Percentiles rank a stretch among this genome's conserved stretches.
These are phyloP conservation scores for Aureobasidium sp. DNA, from an alignment of 2,329 filamentous ascomycete genomes.

Conservation along the genomic window DNA sequence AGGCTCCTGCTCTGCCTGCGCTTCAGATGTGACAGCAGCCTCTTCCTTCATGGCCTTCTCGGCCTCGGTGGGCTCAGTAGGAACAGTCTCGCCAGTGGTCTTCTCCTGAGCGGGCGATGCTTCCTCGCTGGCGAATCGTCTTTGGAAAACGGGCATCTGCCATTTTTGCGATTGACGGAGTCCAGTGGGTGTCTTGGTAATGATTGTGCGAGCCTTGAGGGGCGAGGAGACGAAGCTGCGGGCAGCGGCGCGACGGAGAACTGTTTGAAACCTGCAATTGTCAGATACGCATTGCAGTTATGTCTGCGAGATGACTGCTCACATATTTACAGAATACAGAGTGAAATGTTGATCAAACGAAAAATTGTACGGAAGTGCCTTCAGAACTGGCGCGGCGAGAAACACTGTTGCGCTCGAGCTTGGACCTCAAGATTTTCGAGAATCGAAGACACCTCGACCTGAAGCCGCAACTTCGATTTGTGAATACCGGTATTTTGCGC, in stretches of 20 bases:
- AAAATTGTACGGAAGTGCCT: neutral
- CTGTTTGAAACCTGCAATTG: slow-evolving; percentile 37
- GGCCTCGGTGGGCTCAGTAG: slow-evolving; percentile 22
- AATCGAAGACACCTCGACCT: neutral
- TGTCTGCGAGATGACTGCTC: neutral
- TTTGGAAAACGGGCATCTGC: slow-evolving; percentile 33
- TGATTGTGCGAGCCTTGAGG: slow-evolving; percentile 33
- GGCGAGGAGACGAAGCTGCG: slow-evolving; percentile 42
- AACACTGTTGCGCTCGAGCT: neutral
- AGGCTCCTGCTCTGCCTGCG: slow-evolving; percentile 6
- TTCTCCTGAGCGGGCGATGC: slow-evolving; percentile 20
- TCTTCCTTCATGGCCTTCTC: slow-evolving; percentile 23
- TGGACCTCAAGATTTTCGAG: neutral
- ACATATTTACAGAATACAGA: neutral
- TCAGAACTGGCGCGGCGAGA: neutral
- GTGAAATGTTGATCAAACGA: neutral
- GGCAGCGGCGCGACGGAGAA: slow-evolving; percentile 49
- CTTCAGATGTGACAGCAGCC: slow-evolving; percentile 13
- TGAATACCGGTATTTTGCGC: neutral
- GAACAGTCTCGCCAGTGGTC: slow-evolving; percentile 29
- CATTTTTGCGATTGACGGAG: slow-evolving; percentile 32
- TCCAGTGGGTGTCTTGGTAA: slow-evolving; percentile 28
- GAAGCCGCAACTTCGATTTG: neutral
- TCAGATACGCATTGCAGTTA: neutral
- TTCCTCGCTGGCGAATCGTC: slow-evolving; percentile 42